These are phyloP conservation scores for Sedum album DNA, from an alignment of 164 flowering plant genomes.

Conservation along the genomic window DNA sequence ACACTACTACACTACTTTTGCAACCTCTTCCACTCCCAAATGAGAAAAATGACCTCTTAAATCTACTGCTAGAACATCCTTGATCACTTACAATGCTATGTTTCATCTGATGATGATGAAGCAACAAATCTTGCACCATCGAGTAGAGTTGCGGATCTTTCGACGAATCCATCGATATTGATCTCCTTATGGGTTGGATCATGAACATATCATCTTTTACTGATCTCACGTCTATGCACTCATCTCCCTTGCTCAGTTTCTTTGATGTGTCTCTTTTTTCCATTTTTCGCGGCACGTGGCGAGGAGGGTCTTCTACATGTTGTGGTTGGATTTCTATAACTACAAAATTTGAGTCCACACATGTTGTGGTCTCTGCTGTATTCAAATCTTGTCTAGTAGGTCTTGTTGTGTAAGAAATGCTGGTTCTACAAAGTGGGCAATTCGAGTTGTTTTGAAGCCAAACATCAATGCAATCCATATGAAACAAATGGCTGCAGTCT, in stretches of 20 bases:
- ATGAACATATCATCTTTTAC: conserved; percentile 7
- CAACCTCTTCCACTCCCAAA: conserved; percentile 10
- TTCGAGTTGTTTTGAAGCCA: conserved; percentile 36
- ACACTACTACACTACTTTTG: neutral
- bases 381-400: conserved; percentile 41
- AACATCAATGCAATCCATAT: conserved; percentile 33
- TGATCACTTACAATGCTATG: neutral
- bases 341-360: neutral
- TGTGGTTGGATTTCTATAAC: conserved; percentile 1
- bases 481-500: conserved; percentile 33
- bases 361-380: neutral
- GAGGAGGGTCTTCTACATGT: neutral
- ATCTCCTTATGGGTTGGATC: conserved; percentile 10
- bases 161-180: conserved; percentile 8
- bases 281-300: conserved; percentile 9
- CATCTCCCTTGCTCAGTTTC: conserved; percentile 37
- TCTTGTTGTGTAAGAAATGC: conserved; percentile 25
- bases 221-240: conserved; percentile 26
- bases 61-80: conserved; percentile 1
- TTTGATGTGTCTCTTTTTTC: conserved; percentile 11
- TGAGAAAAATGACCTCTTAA: conserved; percentile 4
- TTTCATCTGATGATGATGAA: neutral
- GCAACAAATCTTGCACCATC: conserved; percentile 3
- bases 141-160: conserved; percentile 6
- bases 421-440: conserved; percentile 39